A percentile compares a stretch with the other conserved stretches of the same genome.
Conservation (phyloP, 306 rosid genomes). For the Quercus engelmannii region DNA sequence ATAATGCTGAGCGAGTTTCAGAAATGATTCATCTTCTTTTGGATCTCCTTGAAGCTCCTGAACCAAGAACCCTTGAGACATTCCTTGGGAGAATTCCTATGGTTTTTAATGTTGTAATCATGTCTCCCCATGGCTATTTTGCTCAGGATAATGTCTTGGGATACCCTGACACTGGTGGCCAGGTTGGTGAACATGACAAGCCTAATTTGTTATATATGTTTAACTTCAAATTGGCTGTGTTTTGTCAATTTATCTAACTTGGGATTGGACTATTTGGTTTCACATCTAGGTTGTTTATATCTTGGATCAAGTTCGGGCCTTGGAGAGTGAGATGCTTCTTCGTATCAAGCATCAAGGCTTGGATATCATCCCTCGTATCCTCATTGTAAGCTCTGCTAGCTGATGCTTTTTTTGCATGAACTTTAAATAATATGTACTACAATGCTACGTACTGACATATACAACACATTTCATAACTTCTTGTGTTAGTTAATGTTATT, state of each 20-base stretch:
- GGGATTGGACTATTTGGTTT: not conserved
- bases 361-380: slow-evolving; percentile 84
- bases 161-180: slow-evolving; percentile 98
- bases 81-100: slow-evolving; percentile 94
- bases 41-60: slow-evolving; percentile 99
- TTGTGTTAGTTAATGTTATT: too few relatives aligned
- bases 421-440: too few relatives aligned
- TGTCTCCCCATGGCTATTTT: slow-evolving; percentile 96
- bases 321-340: slow-evolving; percentile 89
- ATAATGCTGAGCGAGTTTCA: slow-evolving; percentile 69
- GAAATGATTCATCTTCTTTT: slow-evolving; percentile 87
- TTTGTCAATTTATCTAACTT: not conserved
- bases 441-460: too few relatives aligned
- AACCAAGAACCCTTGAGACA: slow-evolving; percentile 85
- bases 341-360: slow-evolving; percentile 94
- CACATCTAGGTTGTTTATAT: slow-evolving; percentile 81
- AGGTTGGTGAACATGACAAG: slow-evolving; percentile 37
- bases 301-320: slow-evolving; percentile 99
- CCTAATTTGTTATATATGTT: not conserved
- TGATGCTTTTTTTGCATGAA: too few relatives aligned
- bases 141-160: slow-evolving; percentile 98
- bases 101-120: slow-evolving; percentile 96
- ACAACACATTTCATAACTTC: too few relatives aligned
- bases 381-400: slow-evolving; percentile 55
- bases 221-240: not conserved